Conservation (phyloP, 1,284 basidiomycete genomes). For the Ustilago vetiveriae region DNA sequence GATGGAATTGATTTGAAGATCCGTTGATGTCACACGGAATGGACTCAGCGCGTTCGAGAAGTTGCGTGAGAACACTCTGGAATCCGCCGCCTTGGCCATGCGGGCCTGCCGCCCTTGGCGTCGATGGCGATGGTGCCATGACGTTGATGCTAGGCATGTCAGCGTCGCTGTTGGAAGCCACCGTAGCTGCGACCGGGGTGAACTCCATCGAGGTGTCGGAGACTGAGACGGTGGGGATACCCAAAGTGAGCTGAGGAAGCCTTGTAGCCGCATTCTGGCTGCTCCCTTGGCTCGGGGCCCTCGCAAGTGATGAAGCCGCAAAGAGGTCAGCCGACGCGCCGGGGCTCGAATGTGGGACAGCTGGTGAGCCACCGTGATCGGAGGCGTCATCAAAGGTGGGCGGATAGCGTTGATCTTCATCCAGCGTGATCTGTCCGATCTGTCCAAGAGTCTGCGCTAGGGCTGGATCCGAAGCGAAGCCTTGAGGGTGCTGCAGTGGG, state of each 20-base stretch:
- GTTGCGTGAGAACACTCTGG: conserved; percentile 42
- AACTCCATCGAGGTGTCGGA: conserved; percentile 40
- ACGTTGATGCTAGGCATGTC: conserved; percentile 50
- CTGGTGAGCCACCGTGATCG: conserved; percentile 18
- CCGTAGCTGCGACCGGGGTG: conserved; percentile 14
- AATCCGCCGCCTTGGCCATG: conserved; percentile 32
- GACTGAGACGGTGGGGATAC: conserved; percentile 39
- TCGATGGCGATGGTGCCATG: conserved; percentile 48
- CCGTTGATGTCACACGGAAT: background rate
- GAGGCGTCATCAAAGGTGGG: conserved; percentile 35
- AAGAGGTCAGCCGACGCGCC: conserved; percentile 3
- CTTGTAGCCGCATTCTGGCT: conserved; percentile 2
- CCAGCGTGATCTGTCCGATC: conserved; percentile 38
- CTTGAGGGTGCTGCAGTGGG: conserved; percentile 10
- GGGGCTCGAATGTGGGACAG: conserved; percentile 3
- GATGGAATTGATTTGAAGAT: conserved; percentile 3
- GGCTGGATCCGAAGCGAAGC: conserved; percentile 20
- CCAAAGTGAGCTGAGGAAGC: conserved; percentile 32
- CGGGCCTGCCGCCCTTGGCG: conserved; percentile 22
- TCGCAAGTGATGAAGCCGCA: conserved; percentile 3
- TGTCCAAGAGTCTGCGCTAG: conserved; percentile 31
- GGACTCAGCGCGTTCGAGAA: conserved; percentile 25
- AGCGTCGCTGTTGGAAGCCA: conserved; percentile 7
- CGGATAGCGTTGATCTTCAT: conserved; percentile 33
- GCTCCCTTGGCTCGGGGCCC: conserved; percentile 1